Evolutionary conservation across 257 asterid species (phyloP).

Genomic region (Ehretia macrophylla): DNA sequence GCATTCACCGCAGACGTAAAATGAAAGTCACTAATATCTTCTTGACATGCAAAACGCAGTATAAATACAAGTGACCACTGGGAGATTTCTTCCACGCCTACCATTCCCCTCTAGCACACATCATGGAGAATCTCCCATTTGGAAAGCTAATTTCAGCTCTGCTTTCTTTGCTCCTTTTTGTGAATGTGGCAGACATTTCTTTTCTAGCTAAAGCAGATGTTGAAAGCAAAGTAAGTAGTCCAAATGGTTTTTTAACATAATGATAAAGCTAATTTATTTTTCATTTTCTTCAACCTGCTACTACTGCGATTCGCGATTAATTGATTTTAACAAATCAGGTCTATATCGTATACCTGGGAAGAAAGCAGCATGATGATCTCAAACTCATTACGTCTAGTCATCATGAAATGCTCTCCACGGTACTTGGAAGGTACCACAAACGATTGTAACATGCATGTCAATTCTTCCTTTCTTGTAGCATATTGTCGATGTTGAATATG

Average conservation of each 20-base stretch:
- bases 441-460: neutral
- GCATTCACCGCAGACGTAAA: no score
- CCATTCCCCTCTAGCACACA: no score
- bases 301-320: no score
- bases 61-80: no score
- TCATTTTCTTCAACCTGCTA: no score
- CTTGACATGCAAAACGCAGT: no score
- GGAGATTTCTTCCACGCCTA: no score
- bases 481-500: neutral
- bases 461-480: no score
- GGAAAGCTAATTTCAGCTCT: no score
- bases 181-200: neutral
- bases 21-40: no score
- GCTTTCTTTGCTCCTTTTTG: neutral
- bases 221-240: neutral
- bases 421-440: constrained; percentile 42
- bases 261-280: no score
- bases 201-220: neutral
- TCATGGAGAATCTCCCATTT: no score
- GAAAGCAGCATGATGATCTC: constrained; percentile 34
- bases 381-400: constrained; percentile 34
- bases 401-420: constrained; percentile 35
- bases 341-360: constrained; percentile 50
- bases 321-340: constrained; percentile 26
- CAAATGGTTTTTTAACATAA: neutral